A percentile compares a stretch with the other conserved stretches of the same genome.
Evolutionary conservation across 768 basidiomycete species (phyloP).

Genomic region (Filobasidium wieringae): DNA sequence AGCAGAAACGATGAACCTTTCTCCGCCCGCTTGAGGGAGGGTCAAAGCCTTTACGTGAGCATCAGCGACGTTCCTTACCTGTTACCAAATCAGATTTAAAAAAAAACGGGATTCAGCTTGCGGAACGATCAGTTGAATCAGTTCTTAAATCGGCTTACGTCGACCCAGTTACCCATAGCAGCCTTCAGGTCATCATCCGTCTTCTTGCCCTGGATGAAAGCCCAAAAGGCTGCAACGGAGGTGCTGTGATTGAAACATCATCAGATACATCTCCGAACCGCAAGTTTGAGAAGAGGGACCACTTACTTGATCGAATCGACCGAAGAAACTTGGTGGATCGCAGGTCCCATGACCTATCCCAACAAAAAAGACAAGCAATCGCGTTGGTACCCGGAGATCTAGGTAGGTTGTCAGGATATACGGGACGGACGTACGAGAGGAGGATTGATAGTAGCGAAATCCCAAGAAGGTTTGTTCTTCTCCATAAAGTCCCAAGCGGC

Average conservation of each 20-base stretch:
- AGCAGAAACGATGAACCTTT: slow-evolving; percentile 49
- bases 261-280: background rate
- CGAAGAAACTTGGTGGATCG: slow-evolving; percentile 40
- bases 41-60: slow-evolving; percentile 50
- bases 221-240: slow-evolving; percentile 22
- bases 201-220: slow-evolving; percentile 30
- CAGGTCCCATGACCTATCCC: slow-evolving; percentile 39
- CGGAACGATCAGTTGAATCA: background rate
- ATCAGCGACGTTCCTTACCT: slow-evolving; percentile 48
- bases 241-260: slow-evolving; percentile 3
- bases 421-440: slow-evolving; percentile 20
- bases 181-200: slow-evolving; percentile 28
- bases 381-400: background rate
- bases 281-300: background rate
- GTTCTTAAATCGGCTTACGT: slow-evolving; percentile 21
- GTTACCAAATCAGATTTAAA: background rate
- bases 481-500: slow-evolving; percentile 31
- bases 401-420: background rate
- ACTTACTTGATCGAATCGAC: slow-evolving; percentile 39
- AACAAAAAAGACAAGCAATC: slow-evolving; percentile 35
- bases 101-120: background rate
- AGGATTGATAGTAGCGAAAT: slow-evolving; percentile 34
- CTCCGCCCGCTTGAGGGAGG: slow-evolving; percentile 47
- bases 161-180: slow-evolving; percentile 26
- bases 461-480: slow-evolving; percentile 33